These are phyloP conservation scores for Yamadazyma sp. DNA, from an alignment of 805 yeast genomes.

Conservation along the genomic window DNA sequence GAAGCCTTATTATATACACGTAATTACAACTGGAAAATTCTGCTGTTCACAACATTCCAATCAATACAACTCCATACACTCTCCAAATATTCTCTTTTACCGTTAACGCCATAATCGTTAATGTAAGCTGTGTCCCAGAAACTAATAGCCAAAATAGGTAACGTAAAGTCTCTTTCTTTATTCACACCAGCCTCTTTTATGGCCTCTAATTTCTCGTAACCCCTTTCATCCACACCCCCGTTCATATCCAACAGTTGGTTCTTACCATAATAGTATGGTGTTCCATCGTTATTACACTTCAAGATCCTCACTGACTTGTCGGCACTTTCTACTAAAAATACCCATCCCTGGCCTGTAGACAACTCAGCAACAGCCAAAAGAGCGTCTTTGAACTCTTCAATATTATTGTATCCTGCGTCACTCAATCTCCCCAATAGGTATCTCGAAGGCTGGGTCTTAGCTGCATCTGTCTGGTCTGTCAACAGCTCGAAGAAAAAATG, in stretches of 20 bases:
- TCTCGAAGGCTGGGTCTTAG: conserved; percentile 37
- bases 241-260: conserved; percentile 76
- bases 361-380: conserved; percentile 52
- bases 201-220: conserved; percentile 45
- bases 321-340: conserved; percentile 65
- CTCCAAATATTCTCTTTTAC: conserved; percentile 68
- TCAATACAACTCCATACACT: conserved; percentile 77
- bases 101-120: conserved; percentile 78
- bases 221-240: conserved; percentile 61
- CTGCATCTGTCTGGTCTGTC: conserved; percentile 30
- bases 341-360: conserved; percentile 71
- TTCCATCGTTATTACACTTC: conserved; percentile 68
- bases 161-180: conserved; percentile 55
- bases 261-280: conserved; percentile 69
- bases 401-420: conserved; percentile 31
- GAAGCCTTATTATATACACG: conserved; percentile 7
- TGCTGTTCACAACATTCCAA: conserved; percentile 71
- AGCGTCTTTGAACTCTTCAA: conserved; percentile 52
- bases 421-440: conserved; percentile 38
- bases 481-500: conserved; percentile 81
- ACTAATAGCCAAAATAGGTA: conserved; percentile 76
- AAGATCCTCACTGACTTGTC: conserved; percentile 56
- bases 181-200: conserved; percentile 42
- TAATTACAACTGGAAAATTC: conserved; percentile 41
- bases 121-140: conserved; percentile 91